Percentiles rank a stretch among this genome's conserved stretches.
Evolutionary conservation across 1,139 yeast genomes (phyloP).

Genomic region (Suhomyces coccinellae): DNA sequence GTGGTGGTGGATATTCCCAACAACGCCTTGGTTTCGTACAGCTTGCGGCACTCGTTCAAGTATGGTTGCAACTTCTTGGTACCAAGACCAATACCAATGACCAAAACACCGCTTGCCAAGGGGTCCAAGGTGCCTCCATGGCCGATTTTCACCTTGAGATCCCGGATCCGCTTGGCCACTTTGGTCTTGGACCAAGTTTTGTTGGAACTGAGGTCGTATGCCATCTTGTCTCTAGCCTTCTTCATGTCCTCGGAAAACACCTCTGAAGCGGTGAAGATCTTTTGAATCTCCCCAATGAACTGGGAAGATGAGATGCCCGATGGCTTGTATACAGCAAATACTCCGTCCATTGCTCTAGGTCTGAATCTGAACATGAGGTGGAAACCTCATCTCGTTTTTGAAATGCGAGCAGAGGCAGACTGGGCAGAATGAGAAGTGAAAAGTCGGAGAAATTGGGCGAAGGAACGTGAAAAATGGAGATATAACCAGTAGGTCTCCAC

Average conservation of each 20-base stretch:
- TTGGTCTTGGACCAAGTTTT: conserved; percentile 47
- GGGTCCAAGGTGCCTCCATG: conserved; percentile 99
- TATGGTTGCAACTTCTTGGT: conserved; percentile 78
- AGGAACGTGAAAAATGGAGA: not conserved
- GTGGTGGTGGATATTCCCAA: conserved; percentile 92
- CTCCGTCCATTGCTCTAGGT: conserved; percentile 65
- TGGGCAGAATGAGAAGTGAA: not conserved
- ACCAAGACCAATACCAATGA: conserved; percentile 87
- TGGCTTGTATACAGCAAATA: conserved; percentile 93
- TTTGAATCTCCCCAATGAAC: conserved; percentile 65
- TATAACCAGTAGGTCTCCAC: not conserved
- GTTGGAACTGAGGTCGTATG: conserved; percentile 42
- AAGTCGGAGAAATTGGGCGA: not conserved
- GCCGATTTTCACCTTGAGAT: conserved; percentile 81
- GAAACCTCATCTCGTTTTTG: conserved; percentile 5
- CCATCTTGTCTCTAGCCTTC: conserved; percentile 33
- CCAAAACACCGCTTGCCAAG: conserved; percentile 87
- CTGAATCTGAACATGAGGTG: conserved; percentile 11
- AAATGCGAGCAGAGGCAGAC: not conserved
- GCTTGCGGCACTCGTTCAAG: conserved; percentile 69
- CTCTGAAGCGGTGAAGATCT: conserved; percentile 57
- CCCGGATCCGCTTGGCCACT: conserved; percentile 47
- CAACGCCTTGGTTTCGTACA: conserved; percentile 80
- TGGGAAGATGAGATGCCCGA: conserved; percentile 80
- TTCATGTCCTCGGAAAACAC: conserved; percentile 59